These are phyloP conservation scores for Desmodesmus armatus DNA, from an alignment of 139 green algal species.

Conservation along the genomic window DNA sequence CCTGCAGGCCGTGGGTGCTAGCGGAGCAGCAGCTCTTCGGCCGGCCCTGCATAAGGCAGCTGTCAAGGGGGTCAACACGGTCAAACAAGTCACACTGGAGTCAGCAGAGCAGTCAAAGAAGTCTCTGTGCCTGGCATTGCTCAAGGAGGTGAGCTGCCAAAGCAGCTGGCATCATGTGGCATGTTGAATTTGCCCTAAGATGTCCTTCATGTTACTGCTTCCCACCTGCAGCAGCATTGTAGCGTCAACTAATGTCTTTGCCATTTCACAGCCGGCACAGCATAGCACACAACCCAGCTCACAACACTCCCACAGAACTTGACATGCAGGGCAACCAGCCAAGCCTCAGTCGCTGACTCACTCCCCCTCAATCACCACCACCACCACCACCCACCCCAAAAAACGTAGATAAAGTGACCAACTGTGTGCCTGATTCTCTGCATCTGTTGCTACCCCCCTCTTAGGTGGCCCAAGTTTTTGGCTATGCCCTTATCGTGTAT, in stretches of 20 bases:
- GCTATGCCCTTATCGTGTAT: no score
- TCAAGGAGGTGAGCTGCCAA: constrained; percentile 46
- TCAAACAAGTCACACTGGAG: constrained; percentile 27
- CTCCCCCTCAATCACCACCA: no score
- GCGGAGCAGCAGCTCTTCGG: constrained; percentile 43
- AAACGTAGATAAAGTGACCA: no score
- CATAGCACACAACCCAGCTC: neutral
- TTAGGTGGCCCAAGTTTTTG: no score
- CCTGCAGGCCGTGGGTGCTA: constrained; percentile 45
- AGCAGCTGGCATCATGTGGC: neutral
- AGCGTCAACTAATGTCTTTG: neutral
- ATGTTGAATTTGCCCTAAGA: neutral
- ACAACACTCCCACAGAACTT: no score
- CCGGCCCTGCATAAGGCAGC: constrained; percentile 36
- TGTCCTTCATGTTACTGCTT: neutral
- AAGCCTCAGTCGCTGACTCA: no score
- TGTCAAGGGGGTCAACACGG: constrained; percentile 21
- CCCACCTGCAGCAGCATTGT: neutral
- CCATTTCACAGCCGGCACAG: neutral
- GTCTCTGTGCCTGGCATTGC: constrained; percentile 46
- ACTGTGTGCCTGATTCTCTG: no score
- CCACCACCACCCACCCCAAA: no score
- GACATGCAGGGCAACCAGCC: no score
- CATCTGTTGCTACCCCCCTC: no score
- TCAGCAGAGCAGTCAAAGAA: constrained; percentile 52